Base-by-base conservation (phyloP, 2,329 filamentous ascomycete species). In the Penicillium hesseltinei region DNA sequence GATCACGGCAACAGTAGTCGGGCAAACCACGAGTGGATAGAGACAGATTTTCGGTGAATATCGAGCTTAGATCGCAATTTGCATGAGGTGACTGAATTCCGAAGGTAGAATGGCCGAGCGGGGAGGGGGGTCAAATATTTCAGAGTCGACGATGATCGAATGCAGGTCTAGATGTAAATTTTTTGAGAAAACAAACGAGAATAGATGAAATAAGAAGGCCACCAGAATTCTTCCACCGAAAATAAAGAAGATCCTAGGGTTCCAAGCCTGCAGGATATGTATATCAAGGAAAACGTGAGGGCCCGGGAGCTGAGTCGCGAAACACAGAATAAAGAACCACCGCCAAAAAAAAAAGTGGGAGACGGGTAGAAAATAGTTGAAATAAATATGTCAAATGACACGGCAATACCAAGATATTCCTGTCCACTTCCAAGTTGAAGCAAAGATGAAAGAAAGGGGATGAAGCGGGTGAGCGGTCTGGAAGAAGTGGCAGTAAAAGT, bases 371-470 rank as follows among this genome's bases (percentile, higher is more conserved):
- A 54, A 33, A 33, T 33, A 13, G 11, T 13, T 31, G 45, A 53
- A 25, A 47, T 10, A 43, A 42, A 49, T 36, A 38, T 19, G 33
- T 23, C 23, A 38, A 57, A 47, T 38, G 27, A 47, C 29, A 29
- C 19, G 45, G 11, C 40, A 49, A 31, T 31, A 47, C 36, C 50
- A 35, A 51, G 25, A 49, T 42, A 25, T n/a, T 25, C 40, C 29
- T 19, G 40, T 27, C 23, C 21, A 49, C 43, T 52, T 44, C 44
- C 6, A 56, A 44, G 40, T 51, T 51, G 44, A 46, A 45, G 39
- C 39, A 46, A 38, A 50, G 44, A 47, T 55, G 58, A 62, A 61
- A 66, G 61, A 64, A 67, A 67, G 62, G 62, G 64, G 63, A 68
- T 55, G 46, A 52, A 51, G 57, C 50, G 49, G 53, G 54, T 54